Conservation (phyloP, 495 filamentous ascomycete genomes). For the Astrothelium macrocarpum region DNA sequence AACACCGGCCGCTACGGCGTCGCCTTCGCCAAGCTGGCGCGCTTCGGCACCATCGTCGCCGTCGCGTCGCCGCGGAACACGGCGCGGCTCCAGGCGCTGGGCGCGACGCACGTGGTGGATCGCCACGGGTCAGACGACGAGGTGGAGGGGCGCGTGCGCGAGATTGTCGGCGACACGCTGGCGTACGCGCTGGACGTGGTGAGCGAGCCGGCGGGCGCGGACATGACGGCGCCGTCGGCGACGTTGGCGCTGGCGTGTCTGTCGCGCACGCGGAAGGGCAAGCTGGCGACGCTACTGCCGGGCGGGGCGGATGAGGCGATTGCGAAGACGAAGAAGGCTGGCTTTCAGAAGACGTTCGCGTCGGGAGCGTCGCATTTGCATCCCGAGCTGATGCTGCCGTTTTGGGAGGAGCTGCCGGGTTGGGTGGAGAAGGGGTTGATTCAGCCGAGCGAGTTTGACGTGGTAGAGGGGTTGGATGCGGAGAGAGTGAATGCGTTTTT, state of each 20-base stretch:
- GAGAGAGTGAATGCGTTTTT: slow-evolving; percentile 14
- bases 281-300: slow-evolving; percentile 22
- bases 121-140: slow-evolving; percentile 20
- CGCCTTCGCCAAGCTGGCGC: slow-evolving; percentile 17
- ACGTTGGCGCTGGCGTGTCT: slow-evolving; percentile 25
- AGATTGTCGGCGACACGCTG: slow-evolving; percentile 27
- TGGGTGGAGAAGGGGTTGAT: slow-evolving; percentile 24
- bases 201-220: slow-evolving; percentile 15
- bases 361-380: slow-evolving; percentile 6
- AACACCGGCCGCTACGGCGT: slow-evolving; percentile 19
- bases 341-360: slow-evolving; percentile 19
- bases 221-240: neutral
- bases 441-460: slow-evolving; percentile 11
- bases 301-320: slow-evolving; percentile 16
- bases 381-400: slow-evolving; percentile 5
- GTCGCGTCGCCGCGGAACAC: slow-evolving; percentile 21
- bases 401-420: slow-evolving; percentile 22
- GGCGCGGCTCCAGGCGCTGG: slow-evolving; percentile 12
- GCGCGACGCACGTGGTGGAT: slow-evolving; percentile 23
- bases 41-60: slow-evolving; percentile 25
- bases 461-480: slow-evolving; percentile 14
- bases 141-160: slow-evolving; percentile 22
- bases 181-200: slow-evolving; percentile 29
- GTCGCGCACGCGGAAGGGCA: slow-evolving; percentile 25
- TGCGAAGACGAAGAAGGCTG: slow-evolving; percentile 19